Evolutionary conservation across 371 early-diverging fungal genomes (phyloP).

Genomic region (Paraphysoderma sedebokerense): DNA sequence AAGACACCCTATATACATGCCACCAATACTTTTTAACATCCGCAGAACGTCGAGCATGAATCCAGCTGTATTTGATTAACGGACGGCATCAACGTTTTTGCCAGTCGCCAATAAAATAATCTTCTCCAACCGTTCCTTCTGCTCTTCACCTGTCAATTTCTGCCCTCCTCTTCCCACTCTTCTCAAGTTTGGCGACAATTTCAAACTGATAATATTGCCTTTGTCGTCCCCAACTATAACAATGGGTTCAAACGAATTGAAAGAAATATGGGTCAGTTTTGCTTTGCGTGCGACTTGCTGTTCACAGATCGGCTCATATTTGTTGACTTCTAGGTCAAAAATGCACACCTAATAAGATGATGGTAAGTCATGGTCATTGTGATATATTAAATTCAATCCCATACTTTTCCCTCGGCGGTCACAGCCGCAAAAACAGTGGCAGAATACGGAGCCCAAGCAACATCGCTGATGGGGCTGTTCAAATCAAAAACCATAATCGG

Average conservation of each 20-base stretch:
- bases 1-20: too few species aligned
- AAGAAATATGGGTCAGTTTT: slow-evolving; percentile 29
- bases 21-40: too few species aligned
- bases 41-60: too few species aligned
- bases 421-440: slow-evolving; percentile 33
- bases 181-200: slow-evolving; percentile 15
- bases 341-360: too few species aligned
- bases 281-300: slow-evolving; percentile 29
- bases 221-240: slow-evolving; percentile 34
- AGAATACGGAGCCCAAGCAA: slow-evolving; percentile 38
- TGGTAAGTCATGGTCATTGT: too few species aligned
- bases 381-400: too few species aligned
- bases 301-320: slow-evolving; percentile 34
- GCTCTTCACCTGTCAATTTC: neutral
- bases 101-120: neutral
- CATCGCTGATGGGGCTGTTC: slow-evolving; percentile 26
- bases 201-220: slow-evolving; percentile 21
- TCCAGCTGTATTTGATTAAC: neutral
- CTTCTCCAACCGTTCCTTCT: neutral
- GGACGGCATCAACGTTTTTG: neutral
- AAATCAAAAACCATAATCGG: slow-evolving; percentile 31
- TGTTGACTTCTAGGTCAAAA: slow-evolving; percentile 31
- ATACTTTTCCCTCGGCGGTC: slow-evolving; percentile 33
- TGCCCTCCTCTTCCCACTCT: neutral
- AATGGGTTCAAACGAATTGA: slow-evolving; percentile 32